Base-by-base conservation (phyloP, 768 basidiomycete species). In the Tephrocybe sp. region DNA sequence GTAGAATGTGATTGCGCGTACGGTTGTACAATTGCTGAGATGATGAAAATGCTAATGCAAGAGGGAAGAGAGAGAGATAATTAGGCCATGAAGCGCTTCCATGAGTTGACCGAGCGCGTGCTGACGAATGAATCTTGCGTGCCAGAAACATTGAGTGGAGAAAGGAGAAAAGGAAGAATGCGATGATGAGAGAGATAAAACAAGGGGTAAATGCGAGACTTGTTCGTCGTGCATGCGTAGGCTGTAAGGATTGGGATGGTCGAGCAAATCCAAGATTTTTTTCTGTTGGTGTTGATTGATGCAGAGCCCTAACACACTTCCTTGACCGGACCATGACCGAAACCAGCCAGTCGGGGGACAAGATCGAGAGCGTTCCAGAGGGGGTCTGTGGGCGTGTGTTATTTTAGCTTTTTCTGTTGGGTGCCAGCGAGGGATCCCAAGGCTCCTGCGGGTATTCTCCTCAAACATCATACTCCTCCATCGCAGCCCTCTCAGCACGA, bases 1-100 rank as follows among this genome's bases (percentile, higher is more conserved):
- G 31, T 49, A 56, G 49, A 6, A 12, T 40, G 46, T 56, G 38
- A 21, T n/a, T 45, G 27, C 38, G 44, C 35, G 46, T 35, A 43
- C 48, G 46, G 27, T 39, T 48, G 50, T 48, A 57, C 53, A 52
- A 38, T 49, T 52, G 53, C 49, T 52, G 47, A 52, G 50, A 52
- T 52, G 12, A 42, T 40, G 44, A 34, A 30, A 32, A 52, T 54
- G 54, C 35, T 31, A 26, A 55, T 55, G 54, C 54, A 42, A 35
- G 32, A 43, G 40, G n/a, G n/a, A n/a, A 30, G 36, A 25, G 34
- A 21, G 36, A 16, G 24, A 44, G 12, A 19, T 34, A 46, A 44
- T 44, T 31, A 46, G 13, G 19, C 18, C 41, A 26, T 38, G 12
- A 37, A 35, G 26, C 44, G 39, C 24, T 30, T 35, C 38, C 34